Conservation (phyloP, 2,329 filamentous ascomycete species). For the Monosporascus sp. region DNA sequence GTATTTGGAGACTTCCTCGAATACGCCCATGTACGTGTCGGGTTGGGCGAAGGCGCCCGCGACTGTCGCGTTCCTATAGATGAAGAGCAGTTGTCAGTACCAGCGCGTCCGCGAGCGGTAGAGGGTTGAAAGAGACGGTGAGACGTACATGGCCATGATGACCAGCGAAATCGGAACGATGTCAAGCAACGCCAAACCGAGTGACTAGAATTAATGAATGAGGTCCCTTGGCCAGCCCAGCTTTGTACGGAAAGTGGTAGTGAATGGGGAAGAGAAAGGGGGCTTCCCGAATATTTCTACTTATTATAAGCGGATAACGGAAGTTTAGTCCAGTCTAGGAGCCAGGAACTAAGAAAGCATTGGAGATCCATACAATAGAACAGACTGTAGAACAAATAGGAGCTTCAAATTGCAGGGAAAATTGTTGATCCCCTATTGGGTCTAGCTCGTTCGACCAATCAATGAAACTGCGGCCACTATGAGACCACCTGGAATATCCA, state of each 20-base stretch:
- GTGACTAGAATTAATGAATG: background rate
- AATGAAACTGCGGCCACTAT: conserved; percentile 22
- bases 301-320: background rate
- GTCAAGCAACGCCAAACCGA: background rate
- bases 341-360: background rate
- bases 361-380: background rate
- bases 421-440: background rate
- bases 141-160: conserved; percentile 25
- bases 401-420: background rate
- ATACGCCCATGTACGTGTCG: conserved; percentile 49
- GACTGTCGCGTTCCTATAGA: conserved; percentile 45
- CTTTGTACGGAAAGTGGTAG: background rate
- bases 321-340: background rate
- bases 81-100: conserved; percentile 2
- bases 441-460: conserved; percentile 20
- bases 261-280: background rate
- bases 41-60: conserved; percentile 40
- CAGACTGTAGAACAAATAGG: background rate
- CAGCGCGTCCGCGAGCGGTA: background rate
- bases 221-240: background rate
- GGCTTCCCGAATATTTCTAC: background rate
- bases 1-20: conserved; percentile 60
- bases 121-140: background rate
- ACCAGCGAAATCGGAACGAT: background rate
- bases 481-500: conserved; percentile 22